Evolutionary conservation across 441 rosid species (phyloP).

Genomic region (Gossypium gossypioides): DNA sequence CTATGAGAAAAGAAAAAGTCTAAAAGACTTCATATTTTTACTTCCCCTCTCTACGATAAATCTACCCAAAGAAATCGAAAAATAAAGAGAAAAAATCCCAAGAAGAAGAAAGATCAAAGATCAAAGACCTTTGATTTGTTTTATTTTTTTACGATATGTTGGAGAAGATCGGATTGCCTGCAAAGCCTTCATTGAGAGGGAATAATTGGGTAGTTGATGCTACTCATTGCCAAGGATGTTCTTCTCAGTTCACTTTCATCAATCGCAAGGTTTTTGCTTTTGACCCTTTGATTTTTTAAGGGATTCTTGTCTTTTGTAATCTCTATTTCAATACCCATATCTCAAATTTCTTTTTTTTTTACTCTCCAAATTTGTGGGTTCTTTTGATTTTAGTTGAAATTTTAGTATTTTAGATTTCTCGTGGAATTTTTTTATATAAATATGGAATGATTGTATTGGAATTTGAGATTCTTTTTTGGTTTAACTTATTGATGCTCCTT

Average conservation of each 20-base stretch:
- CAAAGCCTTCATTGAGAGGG: constrained; percentile 79
- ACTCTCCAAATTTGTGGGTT: background rate
- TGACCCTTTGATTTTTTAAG: background rate
- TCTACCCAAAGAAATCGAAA: background rate
- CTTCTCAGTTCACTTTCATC: constrained; percentile 87
- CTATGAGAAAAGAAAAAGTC: background rate
- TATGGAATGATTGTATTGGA: background rate
- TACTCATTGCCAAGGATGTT: constrained; percentile 90
- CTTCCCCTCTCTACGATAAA: background rate
- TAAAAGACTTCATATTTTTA: background rate
- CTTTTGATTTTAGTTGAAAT: background rate
- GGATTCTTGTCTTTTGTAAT: background rate
- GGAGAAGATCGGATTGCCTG: constrained; percentile 93
- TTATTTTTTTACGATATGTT: constrained; percentile 30
- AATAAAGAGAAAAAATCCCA: background rate
- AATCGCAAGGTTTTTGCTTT: constrained; percentile 66
- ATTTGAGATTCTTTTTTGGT: background rate
- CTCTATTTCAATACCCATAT: background rate
- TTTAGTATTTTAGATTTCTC: background rate
- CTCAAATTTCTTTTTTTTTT: too few relatives aligned
- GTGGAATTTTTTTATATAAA: background rate
- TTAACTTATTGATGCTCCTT: background rate
- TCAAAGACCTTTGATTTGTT: background rate
- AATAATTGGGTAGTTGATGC: constrained; percentile 80
- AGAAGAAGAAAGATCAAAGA: background rate